Base-by-base conservation (phyloP, 345 rosid species). In the Populus simonii region DNA sequence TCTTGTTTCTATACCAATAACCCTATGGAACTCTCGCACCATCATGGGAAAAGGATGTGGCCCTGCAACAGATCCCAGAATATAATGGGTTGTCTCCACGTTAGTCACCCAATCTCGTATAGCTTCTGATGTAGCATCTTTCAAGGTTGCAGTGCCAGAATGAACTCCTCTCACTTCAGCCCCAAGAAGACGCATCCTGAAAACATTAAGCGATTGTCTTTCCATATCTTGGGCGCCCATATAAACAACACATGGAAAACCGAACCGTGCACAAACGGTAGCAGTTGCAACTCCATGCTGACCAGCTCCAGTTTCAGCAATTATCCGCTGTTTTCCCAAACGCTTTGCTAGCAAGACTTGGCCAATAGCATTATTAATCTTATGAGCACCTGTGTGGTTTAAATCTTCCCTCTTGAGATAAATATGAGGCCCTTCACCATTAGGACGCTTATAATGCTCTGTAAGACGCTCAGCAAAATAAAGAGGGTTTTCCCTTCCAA, bases 171-270 rank as follows among this genome's bases (percentile, higher is more conserved):
- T 74, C 43, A 92, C 96, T 92, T 93, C 94, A 3, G 98, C 98
- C 49, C 98, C 97, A 20, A 96, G 97, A 63, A 92, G 98, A 8
- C 88, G 83, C 96, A 96, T 96, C 38, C 98, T 89, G 87, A 96
- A 93, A 27, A 96, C 98, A 76, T 96, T 93, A 63, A 92, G 97
- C 0, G 93, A 85, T 81, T 96, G 97, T 70, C 98, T 91, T 83
- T 93, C 96, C 98, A 96, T 91, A 71, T 96, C 98, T 79, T 92
- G 93, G 51, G 96, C 97, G 67, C 98, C 99, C 98, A 96, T 96
- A 65, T 93, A 96, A 76, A 93, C 85, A 68, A 90, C 83, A 73
- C 99, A 96, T 80, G 83, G 78, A 86, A 96, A 77, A 74, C 94
- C 96, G 2, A 96, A 93, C 79, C 93, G 86, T 1, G 99, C 97